Evolutionary conservation across 768 basidiomycete species (phyloP).

Genomic region (Xanthoconium stramineum): DNA sequence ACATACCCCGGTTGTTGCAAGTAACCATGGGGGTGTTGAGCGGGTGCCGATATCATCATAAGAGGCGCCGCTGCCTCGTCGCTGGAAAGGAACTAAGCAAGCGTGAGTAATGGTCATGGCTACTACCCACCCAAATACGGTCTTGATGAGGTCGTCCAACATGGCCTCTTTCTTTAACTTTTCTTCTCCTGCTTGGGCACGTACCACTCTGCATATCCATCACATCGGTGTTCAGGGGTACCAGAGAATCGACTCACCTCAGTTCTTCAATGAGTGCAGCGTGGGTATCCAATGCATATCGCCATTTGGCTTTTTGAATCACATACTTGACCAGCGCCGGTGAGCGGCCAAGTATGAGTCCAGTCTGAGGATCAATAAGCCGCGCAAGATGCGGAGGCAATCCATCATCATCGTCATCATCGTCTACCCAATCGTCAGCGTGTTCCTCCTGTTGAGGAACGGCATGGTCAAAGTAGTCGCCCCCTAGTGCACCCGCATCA

Average conservation of each 20-base stretch:
- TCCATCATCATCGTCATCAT: slow-evolving; percentile 40
- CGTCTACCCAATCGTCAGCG: slow-evolving; percentile 18
- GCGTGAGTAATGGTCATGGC: not conserved
- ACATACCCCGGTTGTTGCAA: slow-evolving; percentile 7
- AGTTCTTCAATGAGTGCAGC: slow-evolving; percentile 65
- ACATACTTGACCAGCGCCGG: slow-evolving; percentile 71
- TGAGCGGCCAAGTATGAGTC: slow-evolving; percentile 66
- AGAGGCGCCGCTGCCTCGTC: slow-evolving; percentile 26
- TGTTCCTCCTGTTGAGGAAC: slow-evolving; percentile 15
- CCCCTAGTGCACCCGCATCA: slow-evolving; percentile 30
- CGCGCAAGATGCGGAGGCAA: slow-evolving; percentile 54
- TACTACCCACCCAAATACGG: slow-evolving; percentile 48
- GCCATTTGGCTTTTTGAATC: slow-evolving; percentile 66
- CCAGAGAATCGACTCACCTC: slow-evolving; percentile 21
- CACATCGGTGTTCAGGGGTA: not conserved
- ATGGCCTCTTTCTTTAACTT: slow-evolving; percentile 59
- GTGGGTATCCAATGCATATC: slow-evolving; percentile 65
- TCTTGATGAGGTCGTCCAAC: slow-evolving; percentile 51
- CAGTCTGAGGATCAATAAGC: slow-evolving; percentile 54
- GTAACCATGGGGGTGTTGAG: slow-evolving; percentile 5
- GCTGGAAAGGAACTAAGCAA: slow-evolving; percentile 9
- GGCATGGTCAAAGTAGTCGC: slow-evolving; percentile 33
- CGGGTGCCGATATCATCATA: slow-evolving; percentile 3
- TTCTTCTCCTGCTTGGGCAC: slow-evolving; percentile 50
- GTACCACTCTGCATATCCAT: slow-evolving; percentile 34